Evolutionary conservation across 345 rosid genomes (phyloP).

Genomic region (Hypericum perforatum): DNA sequence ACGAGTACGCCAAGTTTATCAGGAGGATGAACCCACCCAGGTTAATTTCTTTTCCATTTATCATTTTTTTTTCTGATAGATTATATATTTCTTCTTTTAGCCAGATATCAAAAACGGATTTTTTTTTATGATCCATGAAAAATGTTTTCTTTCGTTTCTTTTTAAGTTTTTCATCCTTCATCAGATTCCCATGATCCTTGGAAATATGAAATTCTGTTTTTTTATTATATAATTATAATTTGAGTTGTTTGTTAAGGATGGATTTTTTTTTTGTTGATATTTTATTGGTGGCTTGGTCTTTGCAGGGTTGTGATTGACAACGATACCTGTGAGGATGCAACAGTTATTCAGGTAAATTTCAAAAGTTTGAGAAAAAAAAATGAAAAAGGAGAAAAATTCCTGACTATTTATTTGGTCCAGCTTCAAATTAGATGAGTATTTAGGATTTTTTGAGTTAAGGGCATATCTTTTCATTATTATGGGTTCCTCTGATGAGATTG

Average conservation of each 20-base stretch:
- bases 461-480: neutral
- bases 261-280: neutral
- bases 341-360: slow-evolving; percentile 52
- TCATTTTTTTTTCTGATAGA: neutral
- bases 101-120: too few species aligned
- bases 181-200: too few species aligned
- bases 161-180: too few species aligned
- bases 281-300: slow-evolving; percentile 8
- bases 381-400: too few species aligned
- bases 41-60: slow-evolving; percentile 14
- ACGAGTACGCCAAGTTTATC: slow-evolving; percentile 75
- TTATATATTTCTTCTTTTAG: neutral
- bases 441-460: too few species aligned
- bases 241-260: neutral
- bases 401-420: too few species aligned
- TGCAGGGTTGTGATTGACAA: slow-evolving; percentile 82
- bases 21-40: slow-evolving; percentile 90
- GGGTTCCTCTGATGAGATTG: neutral
- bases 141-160: too few species aligned
- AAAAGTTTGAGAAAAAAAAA: too few species aligned
- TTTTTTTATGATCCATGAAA: too few species aligned
- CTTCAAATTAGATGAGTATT: too few species aligned
- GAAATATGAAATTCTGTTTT: too few species aligned
- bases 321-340: slow-evolving; percentile 52
- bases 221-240: too few species aligned